Percentiles rank a stretch among this genome's conserved stretches.
These are phyloP conservation scores for Cantharellus anzutake DNA, from an alignment of 768 basidiomycete species.

Conservation along the genomic window DNA sequence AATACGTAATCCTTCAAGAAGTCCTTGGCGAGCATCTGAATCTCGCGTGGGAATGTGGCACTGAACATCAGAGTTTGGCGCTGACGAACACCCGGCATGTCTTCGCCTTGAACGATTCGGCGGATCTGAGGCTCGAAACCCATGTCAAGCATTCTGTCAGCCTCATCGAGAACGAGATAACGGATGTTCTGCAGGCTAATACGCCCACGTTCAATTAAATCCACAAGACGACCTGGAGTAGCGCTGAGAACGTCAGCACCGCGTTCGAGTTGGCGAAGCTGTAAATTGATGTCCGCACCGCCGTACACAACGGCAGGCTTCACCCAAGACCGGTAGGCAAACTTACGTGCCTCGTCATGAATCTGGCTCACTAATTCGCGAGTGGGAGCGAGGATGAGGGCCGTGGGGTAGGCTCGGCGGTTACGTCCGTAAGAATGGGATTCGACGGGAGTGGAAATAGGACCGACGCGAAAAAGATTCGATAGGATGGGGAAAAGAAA, in stretches of 20 bases:
- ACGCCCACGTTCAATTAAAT: constrained; percentile 92
- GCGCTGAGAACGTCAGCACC: constrained; percentile 95
- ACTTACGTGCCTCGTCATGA: constrained; percentile 97
- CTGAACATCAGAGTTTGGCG: constrained; percentile 99
- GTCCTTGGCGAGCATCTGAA: constrained; percentile 89
- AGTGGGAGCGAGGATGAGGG: constrained; percentile 94
- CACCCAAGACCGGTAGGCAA: constrained; percentile 98
- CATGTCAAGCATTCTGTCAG: constrained; percentile 99
- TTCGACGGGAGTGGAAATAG: constrained; percentile 45
- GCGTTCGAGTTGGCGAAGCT: constrained; percentile 84
- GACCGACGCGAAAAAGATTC: constrained; percentile 60
- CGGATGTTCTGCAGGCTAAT: constrained; percentile 94
- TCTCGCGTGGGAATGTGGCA: constrained; percentile 97
- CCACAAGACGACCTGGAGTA: constrained; percentile 93
- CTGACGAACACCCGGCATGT: constrained; percentile 85
- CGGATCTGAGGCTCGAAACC: constrained; percentile 99
- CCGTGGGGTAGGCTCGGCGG: constrained; percentile 90
- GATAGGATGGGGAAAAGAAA: constrained; percentile 99
- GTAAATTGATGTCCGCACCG: constrained; percentile 93
- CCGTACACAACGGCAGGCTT: constrained; percentile 98
- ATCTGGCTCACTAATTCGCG: constrained; percentile 98
- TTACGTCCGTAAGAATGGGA: constrained; percentile 28
- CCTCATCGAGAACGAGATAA: constrained; percentile 96
- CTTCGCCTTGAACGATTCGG: constrained; percentile 91
- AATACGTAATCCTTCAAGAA: constrained; percentile 98